phyloP scores from a whole-genome alignment of 495 filamentous ascomycete genomes.

The Penicillium longicatenatum region DNA sequence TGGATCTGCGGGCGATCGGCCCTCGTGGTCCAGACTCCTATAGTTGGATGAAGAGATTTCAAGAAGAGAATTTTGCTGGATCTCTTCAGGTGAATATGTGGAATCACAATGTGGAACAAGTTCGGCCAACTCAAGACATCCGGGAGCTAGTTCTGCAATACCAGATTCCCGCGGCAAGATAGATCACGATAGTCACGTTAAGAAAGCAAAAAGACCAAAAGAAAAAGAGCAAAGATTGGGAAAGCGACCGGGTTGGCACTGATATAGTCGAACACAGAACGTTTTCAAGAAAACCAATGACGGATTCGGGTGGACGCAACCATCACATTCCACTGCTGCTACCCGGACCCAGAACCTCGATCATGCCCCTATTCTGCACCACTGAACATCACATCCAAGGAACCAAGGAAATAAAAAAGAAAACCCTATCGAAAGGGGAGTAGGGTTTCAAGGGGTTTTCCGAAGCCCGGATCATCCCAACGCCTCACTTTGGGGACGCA shows the following conservation, averaged over 20 bases:
- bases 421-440: not conserved
- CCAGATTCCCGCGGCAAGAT: not conserved
- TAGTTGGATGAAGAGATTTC: slow-evolving; percentile 1
- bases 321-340: slow-evolving; percentile 31
- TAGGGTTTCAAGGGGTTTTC: slow-evolving; percentile 8
- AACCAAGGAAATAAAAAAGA: not conserved
- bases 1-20: slow-evolving; percentile 27
- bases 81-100: not conserved
- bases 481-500: slow-evolving; percentile 28
- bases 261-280: slow-evolving; percentile 27
- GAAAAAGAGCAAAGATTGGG: slow-evolving; percentile 14
- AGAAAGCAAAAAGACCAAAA: slow-evolving; percentile 21
- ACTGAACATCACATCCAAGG: not conserved
- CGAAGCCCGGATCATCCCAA: slow-evolving; percentile 1
- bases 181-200: not conserved
- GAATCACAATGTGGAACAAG: slow-evolving; percentile 1
- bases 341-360: slow-evolving; percentile 20
- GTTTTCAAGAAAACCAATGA: slow-evolving; percentile 26
- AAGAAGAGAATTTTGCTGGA: not conserved
- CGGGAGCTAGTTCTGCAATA: not conserved
- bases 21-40: slow-evolving; percentile 26
- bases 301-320: slow-evolving; percentile 33
- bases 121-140: not conserved
- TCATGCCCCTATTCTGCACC: slow-evolving; percentile 7
- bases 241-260: slow-evolving; percentile 32